A percentile compares a stretch with the other conserved stretches of the same genome.
Evolutionary conservation across 805 yeast species (phyloP).

Genomic region (Kodamaea lidongshanica): DNA sequence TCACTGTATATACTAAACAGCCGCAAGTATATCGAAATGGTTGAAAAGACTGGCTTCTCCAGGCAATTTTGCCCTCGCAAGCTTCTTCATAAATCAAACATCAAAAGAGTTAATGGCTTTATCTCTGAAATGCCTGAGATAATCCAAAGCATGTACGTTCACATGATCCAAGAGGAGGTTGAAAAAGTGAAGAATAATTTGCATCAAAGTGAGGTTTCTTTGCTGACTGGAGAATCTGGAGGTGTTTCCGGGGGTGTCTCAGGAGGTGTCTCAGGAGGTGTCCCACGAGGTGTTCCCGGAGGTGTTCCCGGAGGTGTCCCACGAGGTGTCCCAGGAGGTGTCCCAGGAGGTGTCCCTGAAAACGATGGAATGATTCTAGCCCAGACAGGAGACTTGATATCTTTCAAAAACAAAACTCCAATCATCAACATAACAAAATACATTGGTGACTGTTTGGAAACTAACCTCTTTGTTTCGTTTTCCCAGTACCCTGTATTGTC

Average conservation of each 20-base stretch:
- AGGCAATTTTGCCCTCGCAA: conserved; percentile 23
- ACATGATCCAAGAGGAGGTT: conserved; percentile 9
- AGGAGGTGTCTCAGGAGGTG: too few relatives aligned
- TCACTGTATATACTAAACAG: conserved; percentile 24
- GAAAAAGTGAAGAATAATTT: too few relatives aligned
- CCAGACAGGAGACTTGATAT: conserved; percentile 10
- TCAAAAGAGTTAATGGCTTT: conserved; percentile 7
- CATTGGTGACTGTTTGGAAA: neutral
- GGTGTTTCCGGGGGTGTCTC: too few relatives aligned
- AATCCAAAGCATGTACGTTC: conserved; percentile 10
- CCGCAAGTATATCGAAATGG: conserved; percentile 14
- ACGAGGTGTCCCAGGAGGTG: too few relatives aligned
- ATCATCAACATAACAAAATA: conserved; percentile 12
- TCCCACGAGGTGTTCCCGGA: too few relatives aligned
- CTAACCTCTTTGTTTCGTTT: conserved; percentile 1
- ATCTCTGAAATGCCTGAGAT: conserved; percentile 9
- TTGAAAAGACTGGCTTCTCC: conserved; percentile 15
- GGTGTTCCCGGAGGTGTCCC: too few relatives aligned
- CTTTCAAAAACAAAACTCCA: conserved; percentile 9
- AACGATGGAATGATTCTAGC: conserved; percentile 8
- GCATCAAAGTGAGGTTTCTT: too few relatives aligned
- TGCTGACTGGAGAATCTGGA: too few relatives aligned
- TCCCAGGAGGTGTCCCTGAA: too few relatives aligned
- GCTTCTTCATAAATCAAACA: conserved; percentile 11
- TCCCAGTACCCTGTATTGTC: conserved; percentile 3